Conservation (phyloP, 306 rosid genomes). For the Sphenostylis stenocarpa region DNA sequence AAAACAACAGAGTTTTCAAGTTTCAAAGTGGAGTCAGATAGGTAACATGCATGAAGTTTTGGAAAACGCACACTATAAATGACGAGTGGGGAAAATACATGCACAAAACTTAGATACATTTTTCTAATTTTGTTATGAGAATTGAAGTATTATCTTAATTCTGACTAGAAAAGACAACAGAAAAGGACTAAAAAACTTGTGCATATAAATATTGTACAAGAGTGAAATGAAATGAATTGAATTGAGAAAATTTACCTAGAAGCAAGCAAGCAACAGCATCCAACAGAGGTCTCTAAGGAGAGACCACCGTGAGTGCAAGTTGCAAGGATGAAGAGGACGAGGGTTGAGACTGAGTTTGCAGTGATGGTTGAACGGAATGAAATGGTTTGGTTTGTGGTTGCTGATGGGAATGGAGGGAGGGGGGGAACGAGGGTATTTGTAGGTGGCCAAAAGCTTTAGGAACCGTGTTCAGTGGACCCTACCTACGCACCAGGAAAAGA, state of each 20-base stretch:
- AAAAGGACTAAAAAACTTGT: neutral
- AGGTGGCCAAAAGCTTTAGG: slow-evolving; percentile 50
- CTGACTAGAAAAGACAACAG: neutral
- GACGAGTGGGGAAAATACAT: neutral
- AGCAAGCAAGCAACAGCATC: slow-evolving; percentile 35
- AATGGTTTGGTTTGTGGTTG: slow-evolving; percentile 37
- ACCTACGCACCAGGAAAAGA: slow-evolving; percentile 46
- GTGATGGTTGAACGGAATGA: neutral
- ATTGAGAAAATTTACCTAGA: slow-evolving; percentile 36
- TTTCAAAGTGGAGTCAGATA: slow-evolving; percentile 29
- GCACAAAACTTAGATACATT: neutral
- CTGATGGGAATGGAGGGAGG: slow-evolving; percentile 42
- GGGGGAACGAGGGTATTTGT: slow-evolving; percentile 69
- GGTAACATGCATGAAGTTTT: slow-evolving; percentile 31
- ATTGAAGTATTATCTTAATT: neutral
- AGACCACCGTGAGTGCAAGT: slow-evolving; percentile 64
- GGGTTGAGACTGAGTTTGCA: neutral
- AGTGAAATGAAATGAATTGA: neutral
- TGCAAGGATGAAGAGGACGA: slow-evolving; percentile 29
- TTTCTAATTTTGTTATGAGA: neutral
- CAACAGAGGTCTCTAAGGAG: slow-evolving; percentile 54
- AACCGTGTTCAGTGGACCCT: slow-evolving; percentile 83
- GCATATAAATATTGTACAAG: neutral
- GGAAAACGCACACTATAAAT: neutral
- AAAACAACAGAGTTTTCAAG: slow-evolving; percentile 26